Evolutionary conservation across 1,284 basidiomycete genomes (phyloP), one percentile per base, ranked within the genome.

Genomic region (Kwoniella shivajii): DNA sequence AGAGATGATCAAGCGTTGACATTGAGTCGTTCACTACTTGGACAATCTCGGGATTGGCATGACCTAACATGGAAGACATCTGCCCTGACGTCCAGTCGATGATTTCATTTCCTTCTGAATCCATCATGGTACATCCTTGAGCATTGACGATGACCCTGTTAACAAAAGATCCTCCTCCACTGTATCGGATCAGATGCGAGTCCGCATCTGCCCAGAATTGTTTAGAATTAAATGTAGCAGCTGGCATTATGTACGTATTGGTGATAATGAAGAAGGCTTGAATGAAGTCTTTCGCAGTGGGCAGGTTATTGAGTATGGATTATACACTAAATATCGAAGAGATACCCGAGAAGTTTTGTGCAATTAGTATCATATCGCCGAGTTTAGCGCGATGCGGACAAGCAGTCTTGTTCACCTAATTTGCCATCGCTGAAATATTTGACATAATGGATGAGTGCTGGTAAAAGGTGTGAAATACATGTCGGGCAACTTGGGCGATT

Each of bases 61-160:
- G 63, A 42, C 73, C 73, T 1, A 72, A 61, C 38, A 72, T 41
- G 9, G 61, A 63, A 10, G 58, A 63, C 72, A 72, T 71, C 54
- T 72, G 69, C 11, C 68, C 71, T 13, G 60, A 66, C 3, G 73
- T 75, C 50, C 61, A 75, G 59, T 75, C 73, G 31, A 75, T 60
- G 46, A 75, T 70, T 34, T 63, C 56, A 13, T 59, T 58, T 13
- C 67, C 71, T 20, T 63, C 56, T 29, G 57, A 54, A 54, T 74
- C 71, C 60, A 70, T 48, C 46, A 64, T 46, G 4, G 46, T 31
- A 16, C 54, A 50, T 41, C 65, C 67, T 44, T 62, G 45, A 33
- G 67, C 65, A 26, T 54, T 52, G 14, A 60, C 60, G 33, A 68
- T 48, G 33, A 62, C 42, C 13, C 56, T 45, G 6, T 53, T 60